Evolutionary conservation across 306 rosid species (phyloP), one percentile per base, ranked within the genome.

Genomic region (Nissolia schottii): DNA sequence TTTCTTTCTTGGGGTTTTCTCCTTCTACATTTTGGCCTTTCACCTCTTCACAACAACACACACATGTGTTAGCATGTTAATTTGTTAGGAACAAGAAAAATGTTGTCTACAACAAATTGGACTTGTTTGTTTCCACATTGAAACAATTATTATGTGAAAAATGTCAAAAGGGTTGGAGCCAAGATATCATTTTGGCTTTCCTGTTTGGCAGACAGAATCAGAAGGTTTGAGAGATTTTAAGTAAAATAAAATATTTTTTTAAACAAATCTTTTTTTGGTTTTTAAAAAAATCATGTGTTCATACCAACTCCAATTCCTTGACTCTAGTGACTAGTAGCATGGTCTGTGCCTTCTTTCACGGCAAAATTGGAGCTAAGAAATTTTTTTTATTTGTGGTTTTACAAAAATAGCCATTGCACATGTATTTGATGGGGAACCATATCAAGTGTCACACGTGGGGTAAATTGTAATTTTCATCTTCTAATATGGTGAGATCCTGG

Each of bases 331-430:
- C n/a, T n/a, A n/a, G n/a, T n/a, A n/a, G n/a, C 56, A 13, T 29
- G 55, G 64, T 37, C 25, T 15, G 15, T 76, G 71, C 94, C 94
- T 67, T 54, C 57, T 78, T 72, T 91, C 87, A 74, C 89, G 97
- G 96, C 96, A 74, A 72, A 80, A 89, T 73, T 79, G 80, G 84
- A 70, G 94, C 41, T 68, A 23, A 34, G 29, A 29, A 50, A 28
- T 35, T 68, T 70, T 69, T 34, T 70, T 69, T 34, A 5, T 60
- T 32, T 45, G 5, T 31, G 20, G 22, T 73, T n/a, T 73, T 62
- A 81, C 84, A 38, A 68, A 64, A 77, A 25, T 70, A 18, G 57
- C 84, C 78, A 28, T 46, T 10, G 29, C 73, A 25, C 56, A 62
- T 67, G 40, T 14, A 55, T 32, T 46, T 1, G 5, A 24, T 37